These are phyloP conservation scores for Neurospora sp. DNA, from an alignment of 495 filamentous ascomycete species.

Conservation along the genomic window DNA sequence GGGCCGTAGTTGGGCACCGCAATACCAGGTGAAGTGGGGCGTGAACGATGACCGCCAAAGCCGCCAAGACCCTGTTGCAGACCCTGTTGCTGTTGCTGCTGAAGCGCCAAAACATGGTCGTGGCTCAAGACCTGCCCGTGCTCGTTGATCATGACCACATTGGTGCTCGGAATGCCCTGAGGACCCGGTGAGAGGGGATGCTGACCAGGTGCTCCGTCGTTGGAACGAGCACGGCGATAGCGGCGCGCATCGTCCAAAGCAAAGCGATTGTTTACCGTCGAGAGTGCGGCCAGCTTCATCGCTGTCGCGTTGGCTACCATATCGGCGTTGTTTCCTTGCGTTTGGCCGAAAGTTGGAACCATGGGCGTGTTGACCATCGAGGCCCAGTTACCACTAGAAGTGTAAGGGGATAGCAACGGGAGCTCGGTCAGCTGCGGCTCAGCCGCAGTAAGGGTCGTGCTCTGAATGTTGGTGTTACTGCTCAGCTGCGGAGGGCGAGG, in stretches of 20 bases:
- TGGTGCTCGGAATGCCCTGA: constrained; percentile 46
- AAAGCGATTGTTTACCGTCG: constrained; percentile 96
- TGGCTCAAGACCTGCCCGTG: constrained; percentile 77
- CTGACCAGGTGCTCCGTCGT: constrained; percentile 57
- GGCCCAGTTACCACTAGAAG: constrained; percentile 86
- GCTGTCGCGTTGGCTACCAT: constrained; percentile 98
- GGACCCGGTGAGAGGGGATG: constrained; percentile 36
- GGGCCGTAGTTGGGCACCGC: constrained; percentile 64
- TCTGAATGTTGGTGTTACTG: constrained; percentile 66
- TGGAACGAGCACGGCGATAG: constrained; percentile 82
- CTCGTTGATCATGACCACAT: constrained; percentile 83
- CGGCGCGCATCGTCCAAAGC: constrained; percentile 93
- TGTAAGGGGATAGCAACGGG: constrained; percentile 83
- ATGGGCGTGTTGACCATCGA: constrained; percentile 98
- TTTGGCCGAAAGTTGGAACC: constrained; percentile 68
- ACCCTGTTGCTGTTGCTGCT: constrained; percentile 42
- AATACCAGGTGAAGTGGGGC: constrained; percentile 85
- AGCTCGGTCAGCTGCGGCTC: constrained; percentile 58
- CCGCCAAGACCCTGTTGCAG: constrained; percentile 51
- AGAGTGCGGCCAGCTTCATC: constrained; percentile 95
- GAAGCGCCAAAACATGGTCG: constrained; percentile 78
- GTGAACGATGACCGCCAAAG: constrained; percentile 72
- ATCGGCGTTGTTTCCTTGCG: constrained; percentile 57
- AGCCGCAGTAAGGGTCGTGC: constrained; percentile 63
- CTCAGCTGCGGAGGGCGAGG: constrained; percentile 56